Evolutionary conservation across 2,329 filamentous ascomycete genomes (phyloP).

Genomic region (Teratosphaeria nubilosa): DNA sequence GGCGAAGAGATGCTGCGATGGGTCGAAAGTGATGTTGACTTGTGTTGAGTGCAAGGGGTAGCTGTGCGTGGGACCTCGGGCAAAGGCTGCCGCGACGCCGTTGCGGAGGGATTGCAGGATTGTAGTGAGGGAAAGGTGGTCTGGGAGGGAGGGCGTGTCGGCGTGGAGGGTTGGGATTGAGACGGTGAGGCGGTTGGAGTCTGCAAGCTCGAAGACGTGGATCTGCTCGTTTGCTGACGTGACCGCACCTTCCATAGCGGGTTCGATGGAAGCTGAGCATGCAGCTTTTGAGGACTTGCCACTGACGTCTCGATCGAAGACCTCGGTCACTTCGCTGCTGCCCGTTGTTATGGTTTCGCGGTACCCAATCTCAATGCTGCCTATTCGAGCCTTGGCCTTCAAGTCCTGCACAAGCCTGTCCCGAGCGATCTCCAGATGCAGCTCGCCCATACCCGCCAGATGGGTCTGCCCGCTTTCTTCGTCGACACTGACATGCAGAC

Average conservation of each 20-base stretch:
- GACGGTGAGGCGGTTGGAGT: constrained; percentile 62
- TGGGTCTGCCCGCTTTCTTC: constrained; percentile 89
- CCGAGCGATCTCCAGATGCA: constrained; percentile 87
- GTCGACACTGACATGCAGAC: constrained; percentile 72
- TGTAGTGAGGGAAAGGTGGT: constrained; percentile 41
- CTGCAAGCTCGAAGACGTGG: constrained; percentile 34
- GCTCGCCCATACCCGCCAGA: constrained; percentile 88
- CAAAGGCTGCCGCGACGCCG: constrained; percentile 72
- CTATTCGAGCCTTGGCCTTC: constrained; percentile 76
- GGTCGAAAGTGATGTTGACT: constrained; percentile 61
- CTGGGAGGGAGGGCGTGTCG: constrained; percentile 41
- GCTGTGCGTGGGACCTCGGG: constrained; percentile 69
- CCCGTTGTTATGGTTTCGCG: constrained; percentile 63
- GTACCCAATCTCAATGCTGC: constrained; percentile 90
- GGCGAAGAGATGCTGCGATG: constrained; percentile 50
- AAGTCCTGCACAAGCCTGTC: constrained; percentile 82
- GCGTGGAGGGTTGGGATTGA: constrained; percentile 40
- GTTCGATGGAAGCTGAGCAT: constrained; percentile 57
- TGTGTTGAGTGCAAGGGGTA: constrained; percentile 71
- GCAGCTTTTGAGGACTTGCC: constrained; percentile 69
- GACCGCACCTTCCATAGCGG: constrained; percentile 1
- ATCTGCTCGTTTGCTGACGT: neutral
- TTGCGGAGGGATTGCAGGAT: constrained; percentile 55
- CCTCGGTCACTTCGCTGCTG: constrained; percentile 47
- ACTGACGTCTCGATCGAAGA: constrained; percentile 70